A percentile compares a stretch with the other conserved stretches of the same genome.
Conservation (phyloP, 2,329 filamentous ascomycete species). For the Trichoderma simmonsii region DNA sequence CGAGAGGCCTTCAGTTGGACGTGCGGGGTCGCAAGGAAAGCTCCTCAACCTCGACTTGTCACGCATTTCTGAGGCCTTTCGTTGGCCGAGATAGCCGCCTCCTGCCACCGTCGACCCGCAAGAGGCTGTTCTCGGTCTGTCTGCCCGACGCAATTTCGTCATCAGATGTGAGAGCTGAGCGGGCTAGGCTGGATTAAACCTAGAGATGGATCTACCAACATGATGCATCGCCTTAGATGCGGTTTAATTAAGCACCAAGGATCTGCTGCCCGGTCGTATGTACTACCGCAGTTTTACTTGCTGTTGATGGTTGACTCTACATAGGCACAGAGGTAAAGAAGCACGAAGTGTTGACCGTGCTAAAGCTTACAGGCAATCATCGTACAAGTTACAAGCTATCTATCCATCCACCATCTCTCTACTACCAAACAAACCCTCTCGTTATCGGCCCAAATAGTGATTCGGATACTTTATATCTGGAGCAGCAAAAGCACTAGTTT, state of each 20-base stretch:
- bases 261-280: not conserved
- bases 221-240: not conserved
- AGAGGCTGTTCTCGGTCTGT: not conserved
- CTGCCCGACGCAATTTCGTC: constrained; percentile 5
- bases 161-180: constrained; percentile 9
- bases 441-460: not conserved
- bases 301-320: not conserved
- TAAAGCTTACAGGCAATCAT: not conserved
- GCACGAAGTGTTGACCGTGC: not conserved
- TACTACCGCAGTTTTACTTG: not conserved
- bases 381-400: not conserved
- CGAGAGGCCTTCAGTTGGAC: not conserved
- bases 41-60: not conserved
- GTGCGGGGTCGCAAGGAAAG: not conserved
- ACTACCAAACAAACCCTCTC: not conserved
- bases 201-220: constrained; percentile 8
- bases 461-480: not conserved
- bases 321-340: not conserved
- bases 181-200: constrained; percentile 12
- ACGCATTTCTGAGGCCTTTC: not conserved
- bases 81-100: constrained; percentile 13
- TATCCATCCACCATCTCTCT: not conserved
- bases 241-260: not conserved
- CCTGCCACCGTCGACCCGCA: not conserved
- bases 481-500: not conserved